Conservation (phyloP, 352 stramenopile species). For the Blastocystis sp. region DNA sequence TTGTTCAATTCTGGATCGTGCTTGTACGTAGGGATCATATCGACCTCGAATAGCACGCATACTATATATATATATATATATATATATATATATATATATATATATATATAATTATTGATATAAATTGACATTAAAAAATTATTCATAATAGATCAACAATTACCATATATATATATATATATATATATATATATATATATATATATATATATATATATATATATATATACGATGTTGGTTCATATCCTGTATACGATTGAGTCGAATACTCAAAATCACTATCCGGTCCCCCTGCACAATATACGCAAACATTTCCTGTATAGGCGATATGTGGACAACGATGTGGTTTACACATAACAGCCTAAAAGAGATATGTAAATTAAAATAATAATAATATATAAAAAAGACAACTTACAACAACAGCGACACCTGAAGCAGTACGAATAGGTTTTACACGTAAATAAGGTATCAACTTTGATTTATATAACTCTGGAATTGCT, state of each 20-base stretch:
- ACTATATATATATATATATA: slow-evolving; percentile 40
- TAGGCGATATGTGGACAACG: slow-evolving; percentile 86
- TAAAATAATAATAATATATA: slow-evolving; percentile 31
- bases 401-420: slow-evolving; percentile 50
- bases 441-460: slow-evolving; percentile 79
- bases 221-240: slow-evolving; percentile 55
- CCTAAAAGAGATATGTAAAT: no score
- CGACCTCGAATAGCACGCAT: slow-evolving; percentile 79
- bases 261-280: slow-evolving; percentile 91
- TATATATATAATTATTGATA: no score
- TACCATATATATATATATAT: no score
- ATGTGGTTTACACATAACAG: slow-evolving; percentile 87
- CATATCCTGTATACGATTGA: slow-evolving; percentile 82
- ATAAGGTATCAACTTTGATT: slow-evolving; percentile 65
- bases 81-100: neutral
- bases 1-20: slow-evolving; percentile 67
- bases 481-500: slow-evolving; percentile 70
- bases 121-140: no score
- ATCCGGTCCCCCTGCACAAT: slow-evolving; percentile 77
- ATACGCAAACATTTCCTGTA: slow-evolving; percentile 84
- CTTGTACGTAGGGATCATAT: slow-evolving; percentile 79
- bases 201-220: neutral
- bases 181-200: no score
- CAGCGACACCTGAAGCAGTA: slow-evolving; percentile 72
- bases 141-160: no score